phyloP scores from a whole-genome alignment of 208 protist species.

The Crithidia thermophila region DNA sequence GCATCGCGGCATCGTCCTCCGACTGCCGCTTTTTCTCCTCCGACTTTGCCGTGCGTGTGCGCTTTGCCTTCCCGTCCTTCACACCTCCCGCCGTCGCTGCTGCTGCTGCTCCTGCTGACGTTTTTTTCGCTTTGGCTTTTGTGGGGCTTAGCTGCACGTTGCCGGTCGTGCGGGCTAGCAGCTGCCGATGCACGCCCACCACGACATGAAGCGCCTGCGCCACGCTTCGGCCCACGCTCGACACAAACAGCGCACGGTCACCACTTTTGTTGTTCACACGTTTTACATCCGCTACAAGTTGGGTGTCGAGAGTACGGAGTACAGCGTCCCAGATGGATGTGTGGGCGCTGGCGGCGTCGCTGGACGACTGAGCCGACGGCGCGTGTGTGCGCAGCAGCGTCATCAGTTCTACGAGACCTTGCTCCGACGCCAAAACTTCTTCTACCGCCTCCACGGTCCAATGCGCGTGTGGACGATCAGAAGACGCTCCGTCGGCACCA shows the following conservation, averaged over 20 bases:
- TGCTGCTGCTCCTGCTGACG: background rate
- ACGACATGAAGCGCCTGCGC: conserved; percentile 21
- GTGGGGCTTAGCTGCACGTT: background rate
- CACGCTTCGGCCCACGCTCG: too few relatives aligned
- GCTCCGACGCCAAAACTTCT: background rate
- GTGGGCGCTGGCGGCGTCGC: background rate
- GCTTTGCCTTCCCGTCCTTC: background rate
- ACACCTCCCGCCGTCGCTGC: background rate
- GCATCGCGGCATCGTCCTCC: background rate
- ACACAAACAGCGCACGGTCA: too few relatives aligned
- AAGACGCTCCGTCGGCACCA: background rate
- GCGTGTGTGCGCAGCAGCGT: conserved; percentile 22
- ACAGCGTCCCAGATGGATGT: conserved; percentile 8
- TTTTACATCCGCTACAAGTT: too few relatives aligned
- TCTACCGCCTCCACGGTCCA: conserved; percentile 4
- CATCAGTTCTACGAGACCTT: conserved; percentile 9
- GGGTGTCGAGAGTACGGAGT: background rate
- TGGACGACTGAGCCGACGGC: background rate
- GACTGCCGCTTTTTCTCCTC: background rate
- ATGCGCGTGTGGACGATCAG: background rate
- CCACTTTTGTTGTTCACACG: too few relatives aligned
- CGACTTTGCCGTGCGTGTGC: background rate
- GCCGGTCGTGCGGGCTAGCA: background rate
- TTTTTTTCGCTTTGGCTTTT: background rate
- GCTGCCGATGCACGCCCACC: conserved; percentile 10